Evolutionary conservation across 2,329 filamentous ascomycete species (phyloP), one percentile per base, ranked within the genome.

Genomic region (Colletotrichum lini): DNA sequence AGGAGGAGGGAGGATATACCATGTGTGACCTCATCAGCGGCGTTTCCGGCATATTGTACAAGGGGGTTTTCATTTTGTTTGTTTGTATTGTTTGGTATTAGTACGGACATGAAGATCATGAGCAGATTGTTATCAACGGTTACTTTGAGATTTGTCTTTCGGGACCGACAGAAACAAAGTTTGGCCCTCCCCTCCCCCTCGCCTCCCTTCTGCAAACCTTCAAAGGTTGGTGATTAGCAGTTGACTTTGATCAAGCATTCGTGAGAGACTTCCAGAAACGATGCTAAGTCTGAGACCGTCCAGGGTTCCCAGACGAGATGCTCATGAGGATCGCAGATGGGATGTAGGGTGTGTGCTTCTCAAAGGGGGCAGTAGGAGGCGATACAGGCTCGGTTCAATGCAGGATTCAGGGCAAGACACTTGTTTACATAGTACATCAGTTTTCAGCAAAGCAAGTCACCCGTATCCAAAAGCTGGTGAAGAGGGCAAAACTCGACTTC

Each of bases 21-120:
- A 23, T 38, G 21, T 30, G 52, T n/a, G 35, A 18, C 18, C 30
- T 56, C 52, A 53, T 58, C 3, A 40, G 9, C 45, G 64, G 64
- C 50, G 44, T 67, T 58, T 42, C 3, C 8, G 64, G 52, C 57
- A 67, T 62, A 12, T 21, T 38, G 18, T 18, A 18, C 16, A 50
- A 15, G 1, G 21, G 35, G 59, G 13, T 6, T 6, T 8, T 38
- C 26, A 26, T 26, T 26, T 26, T 26, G 4, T 47, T 49, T 40
- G 35, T 1, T 18, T 40, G 1, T 23, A 15, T 42, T n/a, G 13
- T 3, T 62, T 40, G 12, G 7, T n/a, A 30, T 30, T 18, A 18
- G 57, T 8, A 30, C 7, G 30, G 8, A 30, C 9, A 13, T 62
- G 21, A 38, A 8, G 47, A 52, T 12, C 2, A 15, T 8, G 12